Conservation (phyloP, 202 grass and related monocot species). For the Digitaria exilis region DNA sequence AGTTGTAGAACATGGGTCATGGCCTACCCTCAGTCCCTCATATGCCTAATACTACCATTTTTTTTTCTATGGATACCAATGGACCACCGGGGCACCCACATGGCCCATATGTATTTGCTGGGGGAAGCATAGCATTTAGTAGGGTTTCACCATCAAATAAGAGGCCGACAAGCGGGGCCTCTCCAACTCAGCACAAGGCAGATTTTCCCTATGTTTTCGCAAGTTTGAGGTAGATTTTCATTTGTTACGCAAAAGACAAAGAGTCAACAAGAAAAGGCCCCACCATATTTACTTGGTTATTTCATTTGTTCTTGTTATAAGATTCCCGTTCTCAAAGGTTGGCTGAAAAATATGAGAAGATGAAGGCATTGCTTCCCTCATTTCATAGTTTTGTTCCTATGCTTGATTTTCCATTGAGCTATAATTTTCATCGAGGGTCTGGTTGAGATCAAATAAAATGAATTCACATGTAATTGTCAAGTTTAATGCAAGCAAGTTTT, state of each 20-base stretch:
- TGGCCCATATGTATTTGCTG: conserved; percentile 30
- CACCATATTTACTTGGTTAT: not conserved
- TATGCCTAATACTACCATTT: not conserved
- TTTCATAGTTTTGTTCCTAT: not conserved
- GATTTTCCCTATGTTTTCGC: not conserved
- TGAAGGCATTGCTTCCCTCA: not conserved
- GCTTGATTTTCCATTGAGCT: not conserved
- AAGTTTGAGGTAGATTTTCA: conserved; percentile 4
- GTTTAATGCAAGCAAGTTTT: not conserved
- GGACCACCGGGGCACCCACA: conserved; percentile 27
- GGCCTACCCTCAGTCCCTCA: not conserved
- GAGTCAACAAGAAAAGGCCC: conserved; percentile 23
- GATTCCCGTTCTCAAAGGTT: not conserved
- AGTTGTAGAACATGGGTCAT: conserved; percentile 32
- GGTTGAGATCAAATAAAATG: not conserved
- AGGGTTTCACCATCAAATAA: conserved; percentile 18
- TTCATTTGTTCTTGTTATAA: not conserved
- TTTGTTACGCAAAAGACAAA: conserved; percentile 32
- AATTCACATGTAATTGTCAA: not conserved
- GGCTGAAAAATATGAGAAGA: not conserved
- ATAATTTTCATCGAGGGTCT: conserved; percentile 21
- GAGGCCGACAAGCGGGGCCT: conserved; percentile 16
- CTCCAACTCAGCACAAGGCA: conserved; percentile 35
- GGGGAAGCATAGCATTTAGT: conserved; percentile 49
- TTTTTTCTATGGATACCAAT: not conserved